Percentiles rank a stretch among this genome's conserved stretches.
Conservation (phyloP, 2,329 filamentous ascomycete genomes). For the Apiospora marii region DNA sequence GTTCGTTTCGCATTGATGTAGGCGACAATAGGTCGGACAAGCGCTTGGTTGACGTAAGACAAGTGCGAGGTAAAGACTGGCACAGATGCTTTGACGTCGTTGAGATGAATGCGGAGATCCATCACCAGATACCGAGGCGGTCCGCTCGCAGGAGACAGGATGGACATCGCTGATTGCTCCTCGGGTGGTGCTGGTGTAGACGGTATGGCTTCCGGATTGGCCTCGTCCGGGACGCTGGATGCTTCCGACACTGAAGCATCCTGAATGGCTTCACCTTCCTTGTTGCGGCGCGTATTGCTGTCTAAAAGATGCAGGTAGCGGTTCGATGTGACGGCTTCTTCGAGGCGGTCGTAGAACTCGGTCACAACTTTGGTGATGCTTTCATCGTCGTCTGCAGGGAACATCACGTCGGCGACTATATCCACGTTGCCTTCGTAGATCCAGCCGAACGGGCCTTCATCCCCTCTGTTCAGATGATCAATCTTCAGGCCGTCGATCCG, state of each 20-base stretch:
- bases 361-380: conserved; percentile 93
- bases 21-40: conserved; percentile 94
- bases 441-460: conserved; percentile 95
- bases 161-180: background rate
- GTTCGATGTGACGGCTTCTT: conserved; percentile 87
- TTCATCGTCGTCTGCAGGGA: conserved; percentile 86
- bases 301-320: conserved; percentile 68
- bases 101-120: conserved; percentile 93
- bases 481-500: conserved; percentile 94
- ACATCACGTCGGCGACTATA: conserved; percentile 94
- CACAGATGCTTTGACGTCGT: conserved; percentile 91
- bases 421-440: conserved; percentile 97
- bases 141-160: conserved; percentile 49
- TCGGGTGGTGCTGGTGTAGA: conserved; percentile 16
- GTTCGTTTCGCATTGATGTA: conserved; percentile 97
- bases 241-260: background rate
- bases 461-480: conserved; percentile 92
- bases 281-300: conserved; percentile 46
- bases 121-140: conserved; percentile 86
- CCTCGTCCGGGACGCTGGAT: conserved; percentile 30
- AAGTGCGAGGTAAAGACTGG: conserved; percentile 92
- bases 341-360: conserved; percentile 96
- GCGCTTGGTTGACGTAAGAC: conserved; percentile 94
- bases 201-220: conserved; percentile 27
- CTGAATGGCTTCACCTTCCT: conserved; percentile 27